phyloP scores from a whole-genome alignment of 768 basidiomycete genomes.

The Tylopilus felleus region DNA sequence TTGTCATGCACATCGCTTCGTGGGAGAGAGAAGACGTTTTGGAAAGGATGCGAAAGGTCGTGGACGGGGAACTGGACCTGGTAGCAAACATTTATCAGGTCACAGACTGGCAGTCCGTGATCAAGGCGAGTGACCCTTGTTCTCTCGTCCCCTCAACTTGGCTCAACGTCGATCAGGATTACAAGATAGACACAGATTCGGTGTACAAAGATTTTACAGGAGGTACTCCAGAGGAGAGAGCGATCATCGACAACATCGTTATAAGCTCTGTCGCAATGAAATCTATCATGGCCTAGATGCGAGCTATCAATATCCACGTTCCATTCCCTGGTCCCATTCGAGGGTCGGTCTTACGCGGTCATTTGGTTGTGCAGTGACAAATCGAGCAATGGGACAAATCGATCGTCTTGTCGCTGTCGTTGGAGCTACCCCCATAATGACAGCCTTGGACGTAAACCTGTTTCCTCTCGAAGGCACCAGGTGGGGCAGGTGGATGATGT shows the following conservation, averaged over 20 bases:
- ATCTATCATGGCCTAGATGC: slow-evolving; percentile 42
- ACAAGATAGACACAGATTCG: slow-evolving; percentile 63
- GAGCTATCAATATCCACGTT: no score
- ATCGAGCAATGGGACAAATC: no score
- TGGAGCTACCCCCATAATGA: no score
- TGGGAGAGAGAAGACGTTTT: slow-evolving; percentile 42
- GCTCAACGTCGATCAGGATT: slow-evolving; percentile 41
- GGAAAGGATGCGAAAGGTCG: slow-evolving; percentile 51
- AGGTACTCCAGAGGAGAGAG: slow-evolving; percentile 35
- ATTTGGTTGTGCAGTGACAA: no score
- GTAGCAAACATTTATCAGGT: slow-evolving; percentile 42
- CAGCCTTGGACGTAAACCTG: no score
- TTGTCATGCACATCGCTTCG: slow-evolving; percentile 67
- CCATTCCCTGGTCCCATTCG: background rate
- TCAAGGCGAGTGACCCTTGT: slow-evolving; percentile 56
- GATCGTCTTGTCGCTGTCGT: no score
- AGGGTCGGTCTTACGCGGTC: background rate
- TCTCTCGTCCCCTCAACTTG: no score
- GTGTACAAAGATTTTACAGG: slow-evolving; percentile 36
- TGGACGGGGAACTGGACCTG: slow-evolving; percentile 54
- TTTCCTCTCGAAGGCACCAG: no score
- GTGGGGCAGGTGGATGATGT: no score
- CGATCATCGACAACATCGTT: slow-evolving; percentile 61
- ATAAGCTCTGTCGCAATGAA: slow-evolving; percentile 83
- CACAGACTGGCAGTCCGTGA: slow-evolving; percentile 71